A percentile compares a stretch with the other conserved stretches of the same genome.
These are phyloP conservation scores for Margaritispora aquatica DNA, from an alignment of 495 filamentous ascomycete genomes.

Conservation along the genomic window DNA sequence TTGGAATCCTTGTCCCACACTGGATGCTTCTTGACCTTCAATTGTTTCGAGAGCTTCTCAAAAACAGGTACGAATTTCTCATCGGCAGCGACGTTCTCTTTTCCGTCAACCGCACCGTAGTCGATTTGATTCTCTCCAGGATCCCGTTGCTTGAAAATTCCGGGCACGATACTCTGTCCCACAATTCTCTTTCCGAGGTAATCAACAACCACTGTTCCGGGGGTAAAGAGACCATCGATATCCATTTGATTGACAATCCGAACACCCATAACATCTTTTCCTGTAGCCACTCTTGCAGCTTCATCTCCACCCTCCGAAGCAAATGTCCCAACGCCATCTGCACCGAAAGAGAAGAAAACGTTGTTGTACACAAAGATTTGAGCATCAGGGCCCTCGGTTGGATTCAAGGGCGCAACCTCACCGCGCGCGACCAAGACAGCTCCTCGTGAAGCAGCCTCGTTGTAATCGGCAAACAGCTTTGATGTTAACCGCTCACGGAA, in stretches of 20 bases:
- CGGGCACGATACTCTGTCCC: conserved; percentile 96
- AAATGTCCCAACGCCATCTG: conserved; percentile 96
- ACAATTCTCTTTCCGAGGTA: conserved; percentile 97
- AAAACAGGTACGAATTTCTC: conserved; percentile 80
- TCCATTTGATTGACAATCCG: conserved; percentile 95
- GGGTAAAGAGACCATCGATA: conserved; percentile 87
- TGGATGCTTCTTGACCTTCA: conserved; percentile 87
- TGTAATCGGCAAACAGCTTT: conserved; percentile 97
- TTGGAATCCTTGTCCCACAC: conserved; percentile 97
- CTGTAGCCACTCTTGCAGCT: conserved; percentile 90
- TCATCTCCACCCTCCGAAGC: conserved; percentile 95
- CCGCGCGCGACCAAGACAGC: conserved; percentile 91
- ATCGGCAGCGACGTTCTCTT: conserved; percentile 87
- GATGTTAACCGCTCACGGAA: conserved; percentile 91
- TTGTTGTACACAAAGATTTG: conserved; percentile 99
- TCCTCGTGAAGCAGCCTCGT: conserved; percentile 86
- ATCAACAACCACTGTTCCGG: conserved; percentile 93
- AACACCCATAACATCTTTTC: conserved; percentile 93
- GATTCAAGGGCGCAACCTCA: conserved; percentile 94
- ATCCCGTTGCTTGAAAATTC: conserved; percentile 98
- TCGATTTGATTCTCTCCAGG: conserved; percentile 97
- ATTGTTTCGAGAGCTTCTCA: conserved; percentile 78
- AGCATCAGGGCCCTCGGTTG: conserved; percentile 84
- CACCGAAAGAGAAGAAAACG: conserved; percentile 97
- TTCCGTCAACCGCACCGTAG: conserved; percentile 96